Evolutionary conservation across 306 rosid species (phyloP), one percentile per base, ranked within the genome.

Genomic region (Sindora glabra): DNA sequence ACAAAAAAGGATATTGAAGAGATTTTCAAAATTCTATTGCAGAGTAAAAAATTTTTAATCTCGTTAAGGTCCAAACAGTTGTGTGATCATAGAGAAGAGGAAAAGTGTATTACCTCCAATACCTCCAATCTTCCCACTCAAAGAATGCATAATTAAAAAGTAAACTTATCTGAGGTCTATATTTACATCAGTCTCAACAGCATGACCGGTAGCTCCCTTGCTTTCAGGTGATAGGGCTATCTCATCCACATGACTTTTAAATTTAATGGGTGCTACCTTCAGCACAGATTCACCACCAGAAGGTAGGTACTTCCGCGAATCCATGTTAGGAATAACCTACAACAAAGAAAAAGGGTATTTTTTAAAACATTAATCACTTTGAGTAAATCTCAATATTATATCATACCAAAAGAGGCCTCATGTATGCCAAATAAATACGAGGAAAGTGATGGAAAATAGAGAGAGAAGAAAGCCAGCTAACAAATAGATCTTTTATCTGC

Each of bases 81-180:
- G n/a, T n/a, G n/a, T n/a, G n/a, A n/a, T n/a, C n/a, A n/a, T n/a
- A n/a, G n/a, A n/a, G n/a, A n/a, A n/a, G n/a, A n/a, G n/a, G n/a
- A n/a, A n/a, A n/a, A n/a, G n/a, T n/a, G n/a, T n/a, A n/a, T n/a
- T n/a, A n/a, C n/a, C n/a, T n/a, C n/a, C n/a, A n/a, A n/a, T n/a
- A n/a, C n/a, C n/a, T n/a, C n/a, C n/a, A n/a, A n/a, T n/a, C n/a
- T n/a, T n/a, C n/a, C n/a, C n/a, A n/a, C n/a, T n/a, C 74, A 86
- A 73, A 74, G 86, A 86, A 58, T 86, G 95, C 89, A 86, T 65
- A 56, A 89, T 83, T 48, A 86, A 64, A 77, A 89, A 86, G 78
- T 89, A 89, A 60, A 89, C 72, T 67, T 89, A 95, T 70, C 79
- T 75, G 24, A 77, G 68, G 74, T 89, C 95, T 33, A 89, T 14